Base-by-base conservation (phyloP, 2,329 filamentous ascomycete species). In the Paracorniculantispora psalliotae region DNA sequence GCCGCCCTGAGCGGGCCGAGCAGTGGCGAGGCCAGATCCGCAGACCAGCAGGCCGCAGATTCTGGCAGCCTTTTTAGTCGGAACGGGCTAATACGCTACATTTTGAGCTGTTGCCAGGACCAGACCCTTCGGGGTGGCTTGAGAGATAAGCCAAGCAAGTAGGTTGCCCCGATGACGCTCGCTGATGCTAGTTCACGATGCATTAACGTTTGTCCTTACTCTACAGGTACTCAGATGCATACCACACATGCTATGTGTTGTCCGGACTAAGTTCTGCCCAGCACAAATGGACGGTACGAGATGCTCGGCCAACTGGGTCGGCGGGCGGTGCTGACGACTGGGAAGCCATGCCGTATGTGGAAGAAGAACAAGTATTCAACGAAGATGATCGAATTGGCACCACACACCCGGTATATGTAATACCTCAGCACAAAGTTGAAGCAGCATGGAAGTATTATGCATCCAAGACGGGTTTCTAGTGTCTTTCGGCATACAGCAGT, bases 71-170 rank as follows among this genome's bases (percentile, higher is more conserved):
- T 92, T 49, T 97, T 91, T 80, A 92, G 87, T 72, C 86, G 91
- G 56, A 88, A 94, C 68, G 94, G 90, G 7, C 77, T 97, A 66
- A 88, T 91, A 58, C 83, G 93, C 63, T 99, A 97, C 72, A 94
- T 97, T 61, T 79, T 97, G 15, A 86, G 84, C 65, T 97, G 92
- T 70, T 94, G 91, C 67, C 94, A 97, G 68, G 87, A 90, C 61
- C 78, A 83, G 67, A 77, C 79, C 48, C 81, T 76, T 69, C 81
- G 84, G 61, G 93, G 93, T 57, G 94, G 94, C 1, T 78, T 99
- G 72, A 83, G 92, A 68, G 94, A 99, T 75, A 99, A 99, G 76
- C 94, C 94, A 15, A 88, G 89, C 72, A 92, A 92, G 86, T 92
- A 80, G 76, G 88, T 59, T 53, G 21, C 56, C 48, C 46, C 37